Evolutionary conservation across 2,329 filamentous ascomycete species (phyloP).

Genomic region (Aspergillus spinulosporus): DNA sequence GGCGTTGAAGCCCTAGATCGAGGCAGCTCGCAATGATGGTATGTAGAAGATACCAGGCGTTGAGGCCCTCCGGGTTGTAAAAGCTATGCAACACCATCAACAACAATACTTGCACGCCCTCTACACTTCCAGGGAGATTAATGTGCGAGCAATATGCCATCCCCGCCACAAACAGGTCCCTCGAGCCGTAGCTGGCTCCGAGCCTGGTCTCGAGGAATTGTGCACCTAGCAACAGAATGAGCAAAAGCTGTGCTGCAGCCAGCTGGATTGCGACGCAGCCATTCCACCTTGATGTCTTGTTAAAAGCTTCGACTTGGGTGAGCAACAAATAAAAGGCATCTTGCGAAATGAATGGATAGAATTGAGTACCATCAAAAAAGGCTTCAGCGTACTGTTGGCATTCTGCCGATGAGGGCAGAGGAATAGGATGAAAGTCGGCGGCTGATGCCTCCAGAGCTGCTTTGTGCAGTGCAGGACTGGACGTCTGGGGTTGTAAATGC

Average conservation of each 20-base stretch:
- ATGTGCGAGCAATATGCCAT: conserved; percentile 2
- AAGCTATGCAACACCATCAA: conserved; percentile 11
- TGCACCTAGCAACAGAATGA: not conserved
- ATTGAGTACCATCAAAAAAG: not conserved
- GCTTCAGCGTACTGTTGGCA: not conserved
- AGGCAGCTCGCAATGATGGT: conserved; percentile 11
- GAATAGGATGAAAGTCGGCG: not conserved
- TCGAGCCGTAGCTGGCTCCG: not conserved
- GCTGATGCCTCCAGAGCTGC: not conserved
- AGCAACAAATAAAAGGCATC: not conserved
- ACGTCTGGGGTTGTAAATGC: not conserved
- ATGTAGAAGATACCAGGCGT: conserved; percentile 10
- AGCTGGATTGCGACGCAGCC: not conserved
- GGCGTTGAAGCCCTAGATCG: conserved; percentile 8
- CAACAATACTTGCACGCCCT: conserved; percentile 6
- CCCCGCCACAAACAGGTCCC: not conserved
- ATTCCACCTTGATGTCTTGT: not conserved
- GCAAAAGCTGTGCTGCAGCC: not conserved
- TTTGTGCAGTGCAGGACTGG: not conserved
- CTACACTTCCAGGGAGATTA: conserved; percentile 5
- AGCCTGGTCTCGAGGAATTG: not conserved
- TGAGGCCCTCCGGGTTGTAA: conserved; percentile 8
- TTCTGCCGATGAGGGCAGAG: not conserved
- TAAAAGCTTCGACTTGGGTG: not conserved
- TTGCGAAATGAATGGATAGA: not conserved